A percentile compares a stretch with the other conserved stretches of the same genome.
phyloP scores from a whole-genome alignment of 176 grass and related monocot genomes.

The Ampelocalamus luodianensis region DNA sequence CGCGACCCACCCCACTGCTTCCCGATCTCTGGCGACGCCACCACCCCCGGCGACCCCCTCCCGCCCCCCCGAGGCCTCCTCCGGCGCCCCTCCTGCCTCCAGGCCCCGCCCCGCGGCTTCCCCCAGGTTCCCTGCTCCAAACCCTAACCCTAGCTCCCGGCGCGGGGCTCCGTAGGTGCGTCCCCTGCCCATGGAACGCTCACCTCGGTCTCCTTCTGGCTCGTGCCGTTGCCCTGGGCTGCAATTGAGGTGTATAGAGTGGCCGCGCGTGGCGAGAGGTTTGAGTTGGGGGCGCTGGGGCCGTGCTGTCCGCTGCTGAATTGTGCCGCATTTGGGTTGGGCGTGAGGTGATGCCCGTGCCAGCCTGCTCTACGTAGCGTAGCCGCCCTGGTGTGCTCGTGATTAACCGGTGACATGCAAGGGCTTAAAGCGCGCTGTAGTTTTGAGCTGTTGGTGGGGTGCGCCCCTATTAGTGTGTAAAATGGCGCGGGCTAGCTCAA shows the following conservation, averaged over 20 bases:
- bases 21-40: constrained; percentile 40
- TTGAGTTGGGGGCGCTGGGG: not conserved
- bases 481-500: constrained; percentile 23
- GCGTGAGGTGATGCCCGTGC: not conserved
- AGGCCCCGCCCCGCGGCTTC: constrained; percentile 20
- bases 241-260: constrained; percentile 38
- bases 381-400: not conserved
- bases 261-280: constrained; percentile 4
- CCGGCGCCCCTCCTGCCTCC: not conserved
- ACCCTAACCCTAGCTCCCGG: constrained; percentile 73
- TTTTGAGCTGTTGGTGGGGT: constrained; percentile 4
- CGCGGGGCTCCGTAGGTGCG: constrained; percentile 41
- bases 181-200: constrained; percentile 18
- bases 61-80: not conserved
- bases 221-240: not conserved
- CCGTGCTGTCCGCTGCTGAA: constrained; percentile 28
- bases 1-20: constrained; percentile 30
- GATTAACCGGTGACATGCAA: constrained; percentile 14
- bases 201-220: not conserved
- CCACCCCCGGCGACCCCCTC: not conserved
- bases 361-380: not conserved
- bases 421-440: constrained; percentile 14
- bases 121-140: constrained; percentile 25
- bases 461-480: constrained; percentile 8
- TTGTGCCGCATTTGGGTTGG: constrained; percentile 45